Conservation (phyloP, 345 rosid species). For the Gossypium rotundifolium region DNA sequence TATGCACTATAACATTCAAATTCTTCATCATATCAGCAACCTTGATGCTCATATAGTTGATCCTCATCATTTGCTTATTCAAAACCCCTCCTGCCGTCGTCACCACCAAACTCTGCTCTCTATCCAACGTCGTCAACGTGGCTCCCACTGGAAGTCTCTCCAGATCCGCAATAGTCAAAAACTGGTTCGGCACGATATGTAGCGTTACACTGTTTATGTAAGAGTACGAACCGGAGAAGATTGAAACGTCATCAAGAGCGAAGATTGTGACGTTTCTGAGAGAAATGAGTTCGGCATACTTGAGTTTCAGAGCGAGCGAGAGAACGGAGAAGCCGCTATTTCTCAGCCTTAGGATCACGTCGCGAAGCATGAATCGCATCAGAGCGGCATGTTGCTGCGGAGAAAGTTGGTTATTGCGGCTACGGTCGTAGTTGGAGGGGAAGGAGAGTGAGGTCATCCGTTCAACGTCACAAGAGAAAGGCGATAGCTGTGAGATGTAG, state of each 20-base stretch:
- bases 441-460: conserved; percentile 36
- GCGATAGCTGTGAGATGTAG: conserved; percentile 54
- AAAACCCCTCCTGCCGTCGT: conserved; percentile 21
- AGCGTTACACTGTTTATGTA: conserved; percentile 43
- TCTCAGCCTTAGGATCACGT: conserved; percentile 49
- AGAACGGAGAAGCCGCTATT: conserved; percentile 54
- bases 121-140: conserved; percentile 31
- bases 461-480: conserved; percentile 50
- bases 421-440: conserved; percentile 22
- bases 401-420: background rate
- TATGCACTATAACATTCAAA: conserved; percentile 46
- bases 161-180: conserved; percentile 34
- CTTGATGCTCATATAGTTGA: conserved; percentile 51
- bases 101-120: conserved; percentile 31
- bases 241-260: conserved; percentile 49
- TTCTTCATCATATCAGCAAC: conserved; percentile 45
- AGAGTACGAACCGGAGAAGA: conserved; percentile 46
- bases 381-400: conserved; percentile 18
- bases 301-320: conserved; percentile 48
- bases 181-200: conserved; percentile 52
- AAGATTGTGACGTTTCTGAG: conserved; percentile 49
- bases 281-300: conserved; percentile 39
- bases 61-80: conserved; percentile 29
- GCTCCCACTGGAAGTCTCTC: conserved; percentile 36
- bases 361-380: conserved; percentile 55